phyloP scores from a whole-genome alignment of 352 stramenopile genomes.

The Phytophthora megakarya region DNA sequence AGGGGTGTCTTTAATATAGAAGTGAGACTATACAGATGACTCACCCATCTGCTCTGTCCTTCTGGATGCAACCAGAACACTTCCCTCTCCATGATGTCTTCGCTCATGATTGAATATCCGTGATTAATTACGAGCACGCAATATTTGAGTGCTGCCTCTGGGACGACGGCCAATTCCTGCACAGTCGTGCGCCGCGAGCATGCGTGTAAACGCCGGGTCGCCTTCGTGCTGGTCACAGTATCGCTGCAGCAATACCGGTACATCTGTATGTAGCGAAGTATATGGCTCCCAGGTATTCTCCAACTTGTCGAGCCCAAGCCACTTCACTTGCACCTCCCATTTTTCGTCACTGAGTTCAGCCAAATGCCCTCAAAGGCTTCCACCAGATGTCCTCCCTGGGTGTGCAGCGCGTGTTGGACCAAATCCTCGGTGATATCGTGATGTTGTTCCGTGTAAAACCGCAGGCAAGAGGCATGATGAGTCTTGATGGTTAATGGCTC shows the following conservation, averaged over 20 bases:
- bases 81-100: too few relatives aligned
- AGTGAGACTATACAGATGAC: too few relatives aligned
- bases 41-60: too few relatives aligned
- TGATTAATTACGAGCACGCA: too few relatives aligned
- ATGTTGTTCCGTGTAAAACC: neutral
- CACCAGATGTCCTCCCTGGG: neutral
- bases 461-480: neutral
- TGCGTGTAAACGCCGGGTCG: neutral
- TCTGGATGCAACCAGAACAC: too few relatives aligned
- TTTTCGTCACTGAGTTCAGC: neutral
- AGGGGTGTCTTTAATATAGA: too few relatives aligned
- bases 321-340: constrained; percentile 6
- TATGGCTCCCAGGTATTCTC: constrained; percentile 9
- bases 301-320: neutral
- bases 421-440: neutral
- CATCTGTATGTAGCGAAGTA: neutral
- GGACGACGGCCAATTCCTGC: too few relatives aligned
- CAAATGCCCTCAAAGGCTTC: neutral
- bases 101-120: too few relatives aligned
- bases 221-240: neutral
- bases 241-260: constrained; percentile 1
- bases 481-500: neutral
- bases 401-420: constrained; percentile 1
- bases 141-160: too few relatives aligned
- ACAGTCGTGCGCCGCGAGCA: too few relatives aligned